Evolutionary conservation across 2,329 filamentous ascomycete genomes (phyloP).

Genomic region (Harringtonia aguacate): DNA sequence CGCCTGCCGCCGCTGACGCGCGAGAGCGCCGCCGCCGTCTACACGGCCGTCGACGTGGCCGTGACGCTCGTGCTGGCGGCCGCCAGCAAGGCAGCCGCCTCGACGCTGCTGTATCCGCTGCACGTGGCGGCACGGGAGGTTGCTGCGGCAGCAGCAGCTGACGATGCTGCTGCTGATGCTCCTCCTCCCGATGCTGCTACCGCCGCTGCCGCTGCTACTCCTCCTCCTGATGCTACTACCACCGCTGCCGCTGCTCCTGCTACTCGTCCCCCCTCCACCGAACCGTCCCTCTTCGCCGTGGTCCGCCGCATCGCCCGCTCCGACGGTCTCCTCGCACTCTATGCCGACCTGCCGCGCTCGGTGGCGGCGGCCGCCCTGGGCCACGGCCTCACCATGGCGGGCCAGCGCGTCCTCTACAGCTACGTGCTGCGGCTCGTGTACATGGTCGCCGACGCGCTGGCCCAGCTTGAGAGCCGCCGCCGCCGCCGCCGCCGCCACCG

Average conservation of each 20-base stretch:
- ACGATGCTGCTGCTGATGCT: too few species aligned
- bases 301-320: conserved; percentile 32
- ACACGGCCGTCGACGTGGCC: conserved; percentile 18
- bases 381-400: conserved; percentile 78
- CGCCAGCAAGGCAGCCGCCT: conserved; percentile 67
- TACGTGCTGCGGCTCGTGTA: conserved; percentile 65
- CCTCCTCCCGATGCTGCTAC: too few species aligned
- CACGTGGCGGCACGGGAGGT: conserved; percentile 46
- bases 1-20: conserved; percentile 13
- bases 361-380: conserved; percentile 75
- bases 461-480: not conserved
- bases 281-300: not conserved
- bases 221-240: too few species aligned
- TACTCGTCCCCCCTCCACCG: too few species aligned
- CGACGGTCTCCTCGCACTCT: conserved; percentile 61
- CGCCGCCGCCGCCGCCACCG: not conserved
- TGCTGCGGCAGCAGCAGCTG: conserved; percentile 20
- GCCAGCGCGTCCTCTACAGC: conserved; percentile 68
- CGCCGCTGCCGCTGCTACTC: too few species aligned
- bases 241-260: too few species aligned
- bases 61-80: conserved; percentile 50
- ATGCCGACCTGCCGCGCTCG: conserved; percentile 66
- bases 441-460: conserved; percentile 38
- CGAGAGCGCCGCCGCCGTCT: conserved; percentile 17
- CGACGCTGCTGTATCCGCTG: conserved; percentile 72